Evolutionary conservation across 495 filamentous ascomycete genomes (phyloP), one percentile per base, ranked within the genome.

Genomic region (Immersiella caudata): DNA sequence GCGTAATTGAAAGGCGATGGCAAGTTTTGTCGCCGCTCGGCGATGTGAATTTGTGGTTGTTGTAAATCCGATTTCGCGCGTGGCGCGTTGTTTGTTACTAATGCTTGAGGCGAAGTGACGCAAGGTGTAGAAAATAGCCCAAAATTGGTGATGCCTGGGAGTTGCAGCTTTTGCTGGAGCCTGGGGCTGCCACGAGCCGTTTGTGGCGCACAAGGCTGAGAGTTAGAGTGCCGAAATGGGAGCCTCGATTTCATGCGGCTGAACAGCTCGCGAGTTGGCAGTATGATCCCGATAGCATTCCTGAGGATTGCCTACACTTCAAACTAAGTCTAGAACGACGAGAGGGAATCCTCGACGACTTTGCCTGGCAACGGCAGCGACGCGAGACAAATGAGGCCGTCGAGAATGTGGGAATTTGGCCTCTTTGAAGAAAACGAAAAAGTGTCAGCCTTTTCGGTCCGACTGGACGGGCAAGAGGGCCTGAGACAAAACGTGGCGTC

Each of bases 381-480:
- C 16, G 26, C 11, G 16, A 18, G 25, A 9, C n/a, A 59, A 59
- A 64, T 49, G 63, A 64, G 60, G 61, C 61, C 29, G 8, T 33
- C 29, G 29, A 33, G 29, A 33, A 33, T 68, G 52, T 55, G 20
- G 52, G 52, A 55, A 46, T 46, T 46, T 57, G 40, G 14, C 27
- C 9, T 65, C 26, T 21, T 18, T 18, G 59, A 54, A 22, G 36
- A 8, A 40, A 52, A 29, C 22, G 59, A 35, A 57, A 62, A 60
- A 24, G 36, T 24, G 21, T 35, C 64, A 76, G 75, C 75, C 75
- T 77, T 63, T 67, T 77, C 75, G 75, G 75, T 52, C 75, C 75
- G 73, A 77, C 60, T 77, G 60, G 71, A 70, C 66, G 56, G 46
- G 14, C 4, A 46, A 27, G 63, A 66, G 67, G 64, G 70, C 46